Percentiles rank a stretch among this genome's conserved stretches.
Evolutionary conservation across 163 green algal species (phyloP).

Genomic region (Volvox carteri): DNA sequence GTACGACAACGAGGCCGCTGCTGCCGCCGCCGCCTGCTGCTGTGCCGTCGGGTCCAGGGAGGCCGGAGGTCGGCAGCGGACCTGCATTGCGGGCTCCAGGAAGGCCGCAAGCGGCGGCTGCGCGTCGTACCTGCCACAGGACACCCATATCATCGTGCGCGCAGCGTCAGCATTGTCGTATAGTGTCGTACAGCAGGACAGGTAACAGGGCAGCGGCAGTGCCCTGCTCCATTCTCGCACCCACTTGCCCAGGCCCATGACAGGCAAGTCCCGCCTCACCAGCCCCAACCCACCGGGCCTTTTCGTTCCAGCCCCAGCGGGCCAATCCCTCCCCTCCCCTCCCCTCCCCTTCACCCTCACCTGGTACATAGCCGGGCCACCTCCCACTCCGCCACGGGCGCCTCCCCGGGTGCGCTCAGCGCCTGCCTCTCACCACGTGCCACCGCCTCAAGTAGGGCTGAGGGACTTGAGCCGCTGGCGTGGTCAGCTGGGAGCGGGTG

Average conservation of each 20-base stretch:
- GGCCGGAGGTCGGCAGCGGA: not conserved
- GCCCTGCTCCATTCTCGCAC: too few species aligned
- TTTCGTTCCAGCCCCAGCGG: too few species aligned
- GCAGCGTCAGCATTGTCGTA: too few species aligned
- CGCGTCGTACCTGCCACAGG: slow-evolving; percentile 46
- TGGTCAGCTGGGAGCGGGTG: not conserved
- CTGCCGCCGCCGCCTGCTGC: not conserved
- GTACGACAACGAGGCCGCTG: slow-evolving; percentile 22
- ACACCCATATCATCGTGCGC: not conserved
- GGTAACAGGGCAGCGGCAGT: too few species aligned
- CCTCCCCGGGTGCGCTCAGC: slow-evolving; percentile 65
- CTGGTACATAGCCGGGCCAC: slow-evolving; percentile 64
- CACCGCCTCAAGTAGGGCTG: slow-evolving; percentile 60
- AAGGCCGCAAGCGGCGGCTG: slow-evolving; percentile 16
- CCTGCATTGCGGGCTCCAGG: slow-evolving; percentile 14
- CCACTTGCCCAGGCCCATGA: too few species aligned
- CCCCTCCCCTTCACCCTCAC: too few species aligned
- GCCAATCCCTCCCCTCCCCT: too few species aligned
- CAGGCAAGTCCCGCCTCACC: too few species aligned
- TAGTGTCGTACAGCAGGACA: too few species aligned
- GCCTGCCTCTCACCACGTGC: slow-evolving; percentile 71
- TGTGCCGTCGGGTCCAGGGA: slow-evolving; percentile 1
- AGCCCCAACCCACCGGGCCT: too few species aligned
- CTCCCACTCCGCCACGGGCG: slow-evolving; percentile 82
- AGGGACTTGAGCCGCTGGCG: slow-evolving; percentile 20